Evolutionary conservation across 2,329 filamentous ascomycete genomes (phyloP), one percentile per base, ranked within the genome.

Genomic region (Fusarium oligoseptatum): DNA sequence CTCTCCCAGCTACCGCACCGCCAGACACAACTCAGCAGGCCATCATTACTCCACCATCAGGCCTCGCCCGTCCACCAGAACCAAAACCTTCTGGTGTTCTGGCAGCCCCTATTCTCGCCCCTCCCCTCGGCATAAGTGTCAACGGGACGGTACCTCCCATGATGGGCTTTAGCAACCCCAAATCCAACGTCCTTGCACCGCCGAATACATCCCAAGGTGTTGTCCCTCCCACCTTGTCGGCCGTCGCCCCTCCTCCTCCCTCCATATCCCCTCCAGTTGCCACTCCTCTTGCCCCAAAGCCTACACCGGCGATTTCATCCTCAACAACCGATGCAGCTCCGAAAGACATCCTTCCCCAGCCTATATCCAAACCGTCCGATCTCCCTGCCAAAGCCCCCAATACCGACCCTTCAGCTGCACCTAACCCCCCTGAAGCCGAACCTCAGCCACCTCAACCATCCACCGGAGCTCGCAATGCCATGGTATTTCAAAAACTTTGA

Each of bases 401-500:
- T 62, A 52, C 32, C 41, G 45, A 68, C 52, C 60, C 75, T 63
- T 45, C 71, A 61, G 55, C 72, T 34, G n/a, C 29, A 3, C 29
- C n/a, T 32, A 56, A 34, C 8, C 32, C 11, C n/a, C n/a, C 52
- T 24, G 29, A 75, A 66, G 68, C 72, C 20, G 75, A 77, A 32
- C 64, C 77, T 29, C 75, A 78, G 41, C 70, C 77, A n/a, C 73
- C 71, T 14, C 72, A 76, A 14, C 75, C 78, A 4, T 76, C 80
- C 20, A 81, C 77, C 3, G 88, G 91, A 56, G 88, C 89, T 68
- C 87, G 89, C 41, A 88, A 88, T 75, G 87, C 89, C 80, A 89
- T 91, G 70, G 87, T 91, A 58, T 86, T 90, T 36, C 89, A 90
- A 64, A 64, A 90, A 90, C 72, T 91, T 91, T 77, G 85, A 91